phyloP scores from a whole-genome alignment of 805 yeast genomes.

The Lipomyces japonicus region DNA sequence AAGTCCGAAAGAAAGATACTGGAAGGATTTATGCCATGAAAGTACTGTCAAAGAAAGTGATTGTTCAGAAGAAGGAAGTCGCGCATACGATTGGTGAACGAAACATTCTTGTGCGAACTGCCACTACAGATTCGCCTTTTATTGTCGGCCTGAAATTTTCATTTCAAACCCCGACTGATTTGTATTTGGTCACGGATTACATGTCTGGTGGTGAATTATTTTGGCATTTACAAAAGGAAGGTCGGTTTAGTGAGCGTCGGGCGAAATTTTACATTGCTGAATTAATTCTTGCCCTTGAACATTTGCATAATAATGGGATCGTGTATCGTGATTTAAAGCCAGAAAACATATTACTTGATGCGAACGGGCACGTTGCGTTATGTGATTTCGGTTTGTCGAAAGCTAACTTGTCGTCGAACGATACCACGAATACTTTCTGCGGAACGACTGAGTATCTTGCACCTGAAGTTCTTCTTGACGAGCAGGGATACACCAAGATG shows the following conservation, averaged over 20 bases:
- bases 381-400: slow-evolving; percentile 97
- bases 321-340: slow-evolving; percentile 97
- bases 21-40: slow-evolving; percentile 95
- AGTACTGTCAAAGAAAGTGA: slow-evolving; percentile 87
- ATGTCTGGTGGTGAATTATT: slow-evolving; percentile 98
- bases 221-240: slow-evolving; percentile 96
- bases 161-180: slow-evolving; percentile 90
- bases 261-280: slow-evolving; percentile 98
- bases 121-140: slow-evolving; percentile 83
- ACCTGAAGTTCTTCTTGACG: slow-evolving; percentile 93
- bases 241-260: slow-evolving; percentile 85
- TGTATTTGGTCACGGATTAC: slow-evolving; percentile 91
- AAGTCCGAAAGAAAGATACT: slow-evolving; percentile 87
- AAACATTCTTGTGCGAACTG: slow-evolving; percentile 87
- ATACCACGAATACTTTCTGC: slow-evolving; percentile 93
- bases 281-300: slow-evolving; percentile 86
- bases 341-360: slow-evolving; percentile 90
- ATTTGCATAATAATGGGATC: slow-evolving; percentile 89
- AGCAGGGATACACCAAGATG: slow-evolving; percentile 96
- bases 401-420: slow-evolving; percentile 78
- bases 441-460: slow-evolving; percentile 98
- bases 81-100: slow-evolving; percentile 98
- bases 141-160: slow-evolving; percentile 94
- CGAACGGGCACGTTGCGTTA: slow-evolving; percentile 93
- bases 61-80: slow-evolving; percentile 93